These are phyloP conservation scores for Trichocomaceae sp. DNA, from an alignment of 2,329 filamentous ascomycete species.

Conservation along the genomic window DNA sequence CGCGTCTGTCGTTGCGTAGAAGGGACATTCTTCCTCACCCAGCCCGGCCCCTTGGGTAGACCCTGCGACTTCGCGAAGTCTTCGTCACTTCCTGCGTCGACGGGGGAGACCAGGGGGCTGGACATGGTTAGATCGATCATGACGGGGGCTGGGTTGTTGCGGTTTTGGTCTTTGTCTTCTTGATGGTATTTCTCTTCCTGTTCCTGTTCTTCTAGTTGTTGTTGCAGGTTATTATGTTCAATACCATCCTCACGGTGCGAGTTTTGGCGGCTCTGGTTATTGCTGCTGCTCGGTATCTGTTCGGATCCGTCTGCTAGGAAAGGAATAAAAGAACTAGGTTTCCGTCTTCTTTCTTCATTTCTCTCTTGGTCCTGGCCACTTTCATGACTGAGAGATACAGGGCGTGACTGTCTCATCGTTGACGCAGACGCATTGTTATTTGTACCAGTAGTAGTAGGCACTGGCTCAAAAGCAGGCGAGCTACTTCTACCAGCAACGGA, in stretches of 20 bases:
- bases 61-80: conserved; percentile 25
- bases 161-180: not conserved
- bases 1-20: conserved; percentile 10
- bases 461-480: conserved; percentile 7
- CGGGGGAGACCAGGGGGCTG: conserved; percentile 25
- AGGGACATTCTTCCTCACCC: conserved; percentile 23
- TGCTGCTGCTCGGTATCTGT: not conserved
- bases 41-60: conserved; percentile 24
- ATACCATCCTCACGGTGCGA: not conserved
- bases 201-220: not conserved
- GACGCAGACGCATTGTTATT: not conserved
- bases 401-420: not conserved
- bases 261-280: not conserved
- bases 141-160: conserved; percentile 11
- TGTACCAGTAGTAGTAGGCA: not conserved
- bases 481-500: not conserved
- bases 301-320: not conserved
- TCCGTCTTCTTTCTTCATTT: not conserved
- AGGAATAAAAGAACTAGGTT: not conserved
- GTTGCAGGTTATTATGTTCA: not conserved
- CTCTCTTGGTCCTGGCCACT: not conserved
- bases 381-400: not conserved
- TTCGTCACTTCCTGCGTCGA: conserved; percentile 21
- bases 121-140: conserved; percentile 33
- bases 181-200: not conserved